These are phyloP conservation scores for Excoecaria cochinchinensis DNA, from an alignment of 345 rosid species.

Conservation along the genomic window DNA sequence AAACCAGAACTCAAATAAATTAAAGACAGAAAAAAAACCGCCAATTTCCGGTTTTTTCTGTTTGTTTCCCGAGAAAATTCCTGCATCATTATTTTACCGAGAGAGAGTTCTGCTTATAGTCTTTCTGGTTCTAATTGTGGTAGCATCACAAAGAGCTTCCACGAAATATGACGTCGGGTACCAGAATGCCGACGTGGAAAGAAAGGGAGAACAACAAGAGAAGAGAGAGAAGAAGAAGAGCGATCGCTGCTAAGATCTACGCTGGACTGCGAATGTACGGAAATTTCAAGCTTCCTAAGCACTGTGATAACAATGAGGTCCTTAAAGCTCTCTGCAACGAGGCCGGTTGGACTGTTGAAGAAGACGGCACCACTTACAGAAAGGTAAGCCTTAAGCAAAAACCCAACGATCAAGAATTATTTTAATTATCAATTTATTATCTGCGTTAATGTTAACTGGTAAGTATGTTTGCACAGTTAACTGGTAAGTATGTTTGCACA, in stretches of 20 bases:
- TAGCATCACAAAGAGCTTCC: background rate
- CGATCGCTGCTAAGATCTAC: conserved; percentile 95
- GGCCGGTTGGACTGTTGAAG: conserved; percentile 98
- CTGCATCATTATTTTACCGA: background rate
- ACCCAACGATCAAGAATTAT: background rate
- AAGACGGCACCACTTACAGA: conserved; percentile 92
- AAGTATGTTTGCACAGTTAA: background rate
- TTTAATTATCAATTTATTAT: background rate
- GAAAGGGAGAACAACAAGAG: conserved; percentile 98
- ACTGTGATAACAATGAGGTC: conserved; percentile 98
- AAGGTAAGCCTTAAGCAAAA: conserved; percentile 45
- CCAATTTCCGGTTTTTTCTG: background rate
- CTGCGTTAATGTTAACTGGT: background rate
- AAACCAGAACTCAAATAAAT: background rate
- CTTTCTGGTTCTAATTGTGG: background rate
- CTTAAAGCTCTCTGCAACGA: conserved; percentile 90
- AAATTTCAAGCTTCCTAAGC: conserved; percentile 89
- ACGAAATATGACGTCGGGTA: conserved; percentile 69
- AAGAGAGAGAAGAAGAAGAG: conserved; percentile 84
- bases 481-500: background rate
- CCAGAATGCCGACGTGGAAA: conserved; percentile 96
- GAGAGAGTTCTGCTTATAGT: background rate
- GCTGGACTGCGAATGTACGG: conserved; percentile 87
- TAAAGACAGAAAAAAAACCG: background rate
- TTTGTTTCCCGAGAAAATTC: conserved; percentile 24